Evolutionary conservation across 169 alveolate genomes (phyloP).

Genomic region (Babesia gibsoni): DNA sequence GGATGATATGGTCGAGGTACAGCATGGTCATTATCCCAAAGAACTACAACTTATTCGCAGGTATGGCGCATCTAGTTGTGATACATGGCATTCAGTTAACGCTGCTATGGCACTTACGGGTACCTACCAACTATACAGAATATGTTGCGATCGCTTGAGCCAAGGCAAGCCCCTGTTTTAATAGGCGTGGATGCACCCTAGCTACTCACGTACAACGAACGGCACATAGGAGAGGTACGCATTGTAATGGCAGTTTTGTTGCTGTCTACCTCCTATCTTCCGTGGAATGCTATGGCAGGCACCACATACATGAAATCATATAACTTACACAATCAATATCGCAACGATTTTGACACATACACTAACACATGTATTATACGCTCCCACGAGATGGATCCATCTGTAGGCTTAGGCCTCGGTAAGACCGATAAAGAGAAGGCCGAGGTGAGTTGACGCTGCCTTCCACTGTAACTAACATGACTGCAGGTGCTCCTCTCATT

Average conservation of each 20-base stretch:
- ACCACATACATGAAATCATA: no score
- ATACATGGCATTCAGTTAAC: constrained; percentile 49
- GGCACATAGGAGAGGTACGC: no score
- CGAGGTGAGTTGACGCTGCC: constrained; percentile 26
- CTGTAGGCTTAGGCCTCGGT: constrained; percentile 8
- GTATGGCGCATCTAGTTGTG: constrained; percentile 12
- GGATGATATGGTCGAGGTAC: constrained; percentile 79
- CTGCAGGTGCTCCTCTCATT: constrained; percentile 48
- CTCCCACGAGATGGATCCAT: constrained; percentile 53
- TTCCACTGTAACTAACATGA: neutral
- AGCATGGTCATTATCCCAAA: constrained; percentile 74
- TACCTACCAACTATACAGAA: constrained; percentile 53
- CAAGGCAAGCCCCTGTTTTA: neutral
- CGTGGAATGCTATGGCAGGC: no score
- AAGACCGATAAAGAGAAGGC: constrained; percentile 65
- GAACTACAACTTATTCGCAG: constrained; percentile 72
- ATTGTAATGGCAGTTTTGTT: no score
- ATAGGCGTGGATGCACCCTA: no score
- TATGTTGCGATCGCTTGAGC: constrained; percentile 32
- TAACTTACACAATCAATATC: no score
- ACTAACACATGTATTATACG: no score
- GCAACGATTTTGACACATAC: no score
- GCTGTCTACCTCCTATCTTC: no score
- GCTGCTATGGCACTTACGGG: constrained; percentile 77
- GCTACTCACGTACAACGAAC: no score